Evolutionary conservation across 2,329 filamentous ascomycete species (phyloP), one percentile per base, ranked within the genome.

Genomic region (Microsporum audouinii): DNA sequence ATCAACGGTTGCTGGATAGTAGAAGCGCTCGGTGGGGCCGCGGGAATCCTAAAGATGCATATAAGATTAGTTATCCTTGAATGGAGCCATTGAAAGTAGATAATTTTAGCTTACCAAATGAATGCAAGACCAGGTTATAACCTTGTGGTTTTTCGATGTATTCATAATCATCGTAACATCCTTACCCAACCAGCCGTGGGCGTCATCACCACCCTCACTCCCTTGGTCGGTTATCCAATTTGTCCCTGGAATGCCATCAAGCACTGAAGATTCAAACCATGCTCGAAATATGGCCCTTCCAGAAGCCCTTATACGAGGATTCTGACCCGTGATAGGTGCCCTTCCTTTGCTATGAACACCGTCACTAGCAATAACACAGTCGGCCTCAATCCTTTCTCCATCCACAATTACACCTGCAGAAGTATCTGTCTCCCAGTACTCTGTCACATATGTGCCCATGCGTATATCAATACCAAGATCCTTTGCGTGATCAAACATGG

Each of bases 381-480:
- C 61, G 1, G 27, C 61, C 6, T 34, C 34, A 12, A 62, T 43
- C 29, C 29, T 60, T 33, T 62, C 58, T 6, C 58, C 58, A 31
- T 62, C 60, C 33, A 62, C 61, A 29, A 62, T 27, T 36, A 62
- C 33, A 14, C 61, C 61, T 4, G 61, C 61, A 34, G 59, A 34
- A 17, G 41, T 39, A 5, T 62, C 58, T 10, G 14, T 62, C 39
- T 62, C 61, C 61, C 61, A 62, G 39, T 62, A 62, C n/a, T 60
- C 61, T 12, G 61, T 57, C 5, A 62, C 57, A 14, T 12, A 55
- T 33, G 57, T 56, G n/a, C 55, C 31, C 41, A 62, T 17, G 38
- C 12, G 29, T 3, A 62, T 34, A 17, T 55, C 23, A 2, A 62
- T 60, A 8, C 61, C 61, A 2, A 62, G 57, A 12, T 6, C 29